Base-by-base conservation (phyloP, 208 protist species). In the Crithidia sp. region DNA sequence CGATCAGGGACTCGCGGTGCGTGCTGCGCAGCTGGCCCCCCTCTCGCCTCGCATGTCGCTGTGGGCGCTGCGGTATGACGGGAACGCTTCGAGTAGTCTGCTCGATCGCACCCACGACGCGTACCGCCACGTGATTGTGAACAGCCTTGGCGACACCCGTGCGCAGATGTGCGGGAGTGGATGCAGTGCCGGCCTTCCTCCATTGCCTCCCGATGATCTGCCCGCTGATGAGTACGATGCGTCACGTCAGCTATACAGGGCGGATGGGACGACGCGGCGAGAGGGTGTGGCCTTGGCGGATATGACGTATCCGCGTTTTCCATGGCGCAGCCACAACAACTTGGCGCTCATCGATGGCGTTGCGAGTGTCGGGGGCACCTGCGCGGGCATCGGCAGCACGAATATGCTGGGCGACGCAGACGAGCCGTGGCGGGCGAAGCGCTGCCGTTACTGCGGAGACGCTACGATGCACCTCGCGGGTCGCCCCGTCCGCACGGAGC, bases 281-380 rank as follows among this genome's bases (percentile, higher is more conserved):
- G 58, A 45, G 16, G 63, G 63, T 28, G 64, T 90, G n/a, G 36
- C 74, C 1, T 63, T 90, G 37, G 58, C 60, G 9, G 70, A 79
- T 37, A 76, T 91, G 28, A 88, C 77, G 37, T 71, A n/a, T 4
- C 74, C 57, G 19, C 71, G 45, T 9, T 95, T 93, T 52, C 85
- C 82, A 10, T 95, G 81, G 85, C 79, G 82, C 36, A 63, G 70
- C 17, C 87, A 93, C 63, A 72, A 88, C 73, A 93, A 91, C 70
- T 53, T 93, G 40, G 79, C 84, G n/a, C 73, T 93, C n/a, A 93
- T 95, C 72, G 84, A 92, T 68, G 87, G 87, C 50, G 82, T 91
- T 6, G 90, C 87, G 47, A 92, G 83, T 64, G 86, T 92, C 14
- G 84, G 90, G 16, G 87, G 87, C 40, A 92, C 90, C 7, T 95